Percentiles rank a stretch among this genome's conserved stretches.
These are phyloP conservation scores for Gloeophyllum trabeum DNA, from an alignment of 768 basidiomycete genomes.

Conservation along the genomic window DNA sequence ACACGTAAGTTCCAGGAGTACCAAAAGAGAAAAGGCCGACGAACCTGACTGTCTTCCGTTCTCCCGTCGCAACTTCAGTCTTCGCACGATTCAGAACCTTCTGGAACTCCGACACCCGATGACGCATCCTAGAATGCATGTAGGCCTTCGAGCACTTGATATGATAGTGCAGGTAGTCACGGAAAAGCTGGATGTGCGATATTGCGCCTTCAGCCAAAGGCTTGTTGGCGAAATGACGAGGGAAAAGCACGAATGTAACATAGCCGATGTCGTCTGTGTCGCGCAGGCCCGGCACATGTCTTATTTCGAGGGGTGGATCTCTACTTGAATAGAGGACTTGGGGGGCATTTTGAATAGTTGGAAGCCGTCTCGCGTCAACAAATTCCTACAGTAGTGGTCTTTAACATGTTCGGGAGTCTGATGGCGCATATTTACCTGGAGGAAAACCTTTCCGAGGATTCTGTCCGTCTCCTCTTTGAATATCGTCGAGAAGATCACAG, in stretches of 20 bases:
- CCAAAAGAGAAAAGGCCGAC: conserved; percentile 15
- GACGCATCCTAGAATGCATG: conserved; percentile 96
- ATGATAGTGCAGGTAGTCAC: conserved; percentile 98
- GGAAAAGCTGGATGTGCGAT: conserved; percentile 92
- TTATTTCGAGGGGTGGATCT: conserved; percentile 94
- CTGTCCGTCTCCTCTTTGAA: conserved; percentile 97
- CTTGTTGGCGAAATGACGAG: conserved; percentile 81
- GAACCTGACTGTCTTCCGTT: conserved; percentile 87
- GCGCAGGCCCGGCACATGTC: conserved; percentile 72
- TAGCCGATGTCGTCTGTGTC: conserved; percentile 87
- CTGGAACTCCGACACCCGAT: conserved; percentile 90
- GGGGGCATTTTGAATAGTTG: conserved; percentile 91
- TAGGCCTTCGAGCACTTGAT: conserved; percentile 99
- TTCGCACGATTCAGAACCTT: conserved; percentile 94
- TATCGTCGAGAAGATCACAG: conserved; percentile 93
- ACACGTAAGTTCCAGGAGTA: background rate
- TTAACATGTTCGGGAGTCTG: background rate
- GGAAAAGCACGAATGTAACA: conserved; percentile 96
- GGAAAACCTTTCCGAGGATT: conserved; percentile 94
- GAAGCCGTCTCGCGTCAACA: conserved; percentile 91
- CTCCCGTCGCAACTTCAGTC: conserved; percentile 72
- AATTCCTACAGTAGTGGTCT: conserved; percentile 59
- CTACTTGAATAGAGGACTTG: conserved; percentile 93
- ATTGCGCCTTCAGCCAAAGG: conserved; percentile 66
- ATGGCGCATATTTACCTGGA: conserved; percentile 54